A percentile compares a stretch with the other conserved stretches of the same genome.
phyloP scores from a whole-genome alignment of 352 stramenopile species.

The Saprolegnia parasitica region DNA sequence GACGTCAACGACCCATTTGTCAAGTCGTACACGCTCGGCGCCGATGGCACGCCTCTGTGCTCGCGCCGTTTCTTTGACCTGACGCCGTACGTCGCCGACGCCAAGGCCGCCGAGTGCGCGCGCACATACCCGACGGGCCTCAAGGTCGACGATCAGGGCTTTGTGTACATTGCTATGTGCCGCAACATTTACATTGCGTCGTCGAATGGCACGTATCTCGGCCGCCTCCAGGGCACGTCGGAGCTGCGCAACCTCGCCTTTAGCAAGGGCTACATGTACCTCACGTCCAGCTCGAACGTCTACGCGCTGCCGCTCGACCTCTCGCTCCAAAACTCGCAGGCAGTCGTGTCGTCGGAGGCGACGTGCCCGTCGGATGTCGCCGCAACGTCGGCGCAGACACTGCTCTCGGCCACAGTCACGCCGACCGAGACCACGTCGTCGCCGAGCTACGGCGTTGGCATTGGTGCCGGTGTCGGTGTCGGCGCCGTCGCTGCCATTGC shows the following conservation, averaged over 20 bases:
- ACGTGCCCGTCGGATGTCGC: neutral
- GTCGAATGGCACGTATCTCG: conserved; percentile 45
- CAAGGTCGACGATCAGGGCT: conserved; percentile 66
- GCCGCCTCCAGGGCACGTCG: conserved; percentile 51
- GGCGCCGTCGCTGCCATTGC: neutral
- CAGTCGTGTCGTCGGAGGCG: neutral
- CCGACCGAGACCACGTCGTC: neutral
- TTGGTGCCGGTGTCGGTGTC: neutral
- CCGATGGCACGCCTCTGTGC: conserved; percentile 48
- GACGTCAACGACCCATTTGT: conserved; percentile 72
- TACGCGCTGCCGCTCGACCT: conserved; percentile 55
- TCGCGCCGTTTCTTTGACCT: conserved; percentile 75
- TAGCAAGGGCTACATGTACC: conserved; percentile 67
- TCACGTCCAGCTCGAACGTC: conserved; percentile 61
- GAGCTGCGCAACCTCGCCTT: conserved; percentile 55
- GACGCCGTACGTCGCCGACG: conserved; percentile 53
- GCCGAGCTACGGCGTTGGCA: neutral
- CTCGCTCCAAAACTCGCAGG: conserved; percentile 9
- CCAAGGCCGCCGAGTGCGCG: conserved; percentile 27
- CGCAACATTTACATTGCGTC: conserved; percentile 75
- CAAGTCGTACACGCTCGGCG: conserved; percentile 56
- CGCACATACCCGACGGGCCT: conserved; percentile 52
- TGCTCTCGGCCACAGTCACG: neutral
- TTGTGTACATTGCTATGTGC: conserved; percentile 69
- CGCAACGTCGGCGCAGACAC: neutral